Conservation (phyloP, 768 basidiomycete species). For the Hypholoma sublateritium region DNA sequence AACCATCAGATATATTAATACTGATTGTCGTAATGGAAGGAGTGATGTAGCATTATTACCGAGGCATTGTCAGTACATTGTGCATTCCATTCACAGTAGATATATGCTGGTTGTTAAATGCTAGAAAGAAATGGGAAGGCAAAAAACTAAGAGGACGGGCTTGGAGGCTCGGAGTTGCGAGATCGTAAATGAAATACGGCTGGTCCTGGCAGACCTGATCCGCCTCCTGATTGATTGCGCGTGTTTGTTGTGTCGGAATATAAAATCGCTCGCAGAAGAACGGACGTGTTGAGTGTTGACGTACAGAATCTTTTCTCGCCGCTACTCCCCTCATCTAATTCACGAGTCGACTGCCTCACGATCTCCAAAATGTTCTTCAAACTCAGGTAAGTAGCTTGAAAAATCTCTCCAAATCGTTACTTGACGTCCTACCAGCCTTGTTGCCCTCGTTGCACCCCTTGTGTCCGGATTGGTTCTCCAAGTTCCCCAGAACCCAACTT, state of each 20-base stretch:
- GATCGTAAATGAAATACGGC: neutral
- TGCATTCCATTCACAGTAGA: neutral
- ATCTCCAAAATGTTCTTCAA: conserved; percentile 48
- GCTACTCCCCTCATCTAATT: conserved; percentile 18
- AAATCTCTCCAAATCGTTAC: neutral
- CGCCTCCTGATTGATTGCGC: conserved; percentile 22
- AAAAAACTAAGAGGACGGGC: neutral
- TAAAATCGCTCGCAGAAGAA: conserved; percentile 19
- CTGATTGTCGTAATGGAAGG: conserved; percentile 5
- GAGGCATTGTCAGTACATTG: neutral
- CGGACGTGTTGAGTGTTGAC: conserved; percentile 9
- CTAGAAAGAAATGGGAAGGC: neutral
- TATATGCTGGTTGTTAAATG: neutral
- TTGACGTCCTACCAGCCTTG: conserved; percentile 25
- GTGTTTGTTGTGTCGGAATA: conserved; percentile 24
- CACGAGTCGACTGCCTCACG: conserved; percentile 16
- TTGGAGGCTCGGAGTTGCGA: too few relatives aligned
- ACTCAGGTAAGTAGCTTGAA: conserved; percentile 36
- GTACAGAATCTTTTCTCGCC: conserved; percentile 16
- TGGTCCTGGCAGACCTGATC: conserved; percentile 8
- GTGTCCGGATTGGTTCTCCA: conserved; percentile 49
- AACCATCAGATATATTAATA: conserved; percentile 20
- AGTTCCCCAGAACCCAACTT: conserved; percentile 31
- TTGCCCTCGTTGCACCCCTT: conserved; percentile 45
- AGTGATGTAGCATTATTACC: neutral